phyloP scores from a whole-genome alignment of 2,329 filamentous ascomycete species.

The Aspergillus pseudoterreus region DNA sequence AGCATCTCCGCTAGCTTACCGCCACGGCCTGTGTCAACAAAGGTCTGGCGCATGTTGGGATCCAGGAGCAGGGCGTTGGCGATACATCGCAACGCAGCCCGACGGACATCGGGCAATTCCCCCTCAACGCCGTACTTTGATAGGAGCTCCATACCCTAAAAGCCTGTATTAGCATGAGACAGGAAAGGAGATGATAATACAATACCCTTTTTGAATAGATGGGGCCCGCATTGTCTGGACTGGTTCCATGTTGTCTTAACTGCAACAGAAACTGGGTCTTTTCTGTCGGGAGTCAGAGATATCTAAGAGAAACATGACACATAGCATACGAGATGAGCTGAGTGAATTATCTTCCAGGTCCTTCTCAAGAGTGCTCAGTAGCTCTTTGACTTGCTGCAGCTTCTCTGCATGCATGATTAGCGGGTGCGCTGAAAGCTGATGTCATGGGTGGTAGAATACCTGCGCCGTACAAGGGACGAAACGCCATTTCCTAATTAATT shows the following conservation, averaged over 20 bases:
- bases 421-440: not conserved
- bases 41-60: conserved; percentile 63
- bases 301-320: not conserved
- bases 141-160: conserved; percentile 70
- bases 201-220: conserved; percentile 76
- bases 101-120: conserved; percentile 59
- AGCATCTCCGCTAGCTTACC: conserved; percentile 67
- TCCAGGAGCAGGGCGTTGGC: conserved; percentile 79
- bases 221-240: conserved; percentile 67
- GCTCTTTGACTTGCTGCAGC: conserved; percentile 61
- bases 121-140: conserved; percentile 70
- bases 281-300: conserved; percentile 22
- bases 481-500: conserved; percentile 17
- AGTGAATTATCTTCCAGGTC: conserved; percentile 62
- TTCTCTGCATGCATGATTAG: conserved; percentile 51
- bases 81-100: conserved; percentile 74
- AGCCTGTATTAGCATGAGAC: not conserved
- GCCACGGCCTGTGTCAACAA: conserved; percentile 67
- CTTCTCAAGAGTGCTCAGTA: conserved; percentile 59
- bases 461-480: conserved; percentile 21
- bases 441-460: conserved; percentile 16
- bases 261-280: conserved; percentile 49
- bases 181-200: conserved; percentile 5
- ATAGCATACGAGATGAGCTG: conserved; percentile 51
- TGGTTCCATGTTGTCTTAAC: conserved; percentile 75